Base-by-base conservation (phyloP, 2,329 filamentous ascomycete species). In the Curvularia verruculosa region DNA sequence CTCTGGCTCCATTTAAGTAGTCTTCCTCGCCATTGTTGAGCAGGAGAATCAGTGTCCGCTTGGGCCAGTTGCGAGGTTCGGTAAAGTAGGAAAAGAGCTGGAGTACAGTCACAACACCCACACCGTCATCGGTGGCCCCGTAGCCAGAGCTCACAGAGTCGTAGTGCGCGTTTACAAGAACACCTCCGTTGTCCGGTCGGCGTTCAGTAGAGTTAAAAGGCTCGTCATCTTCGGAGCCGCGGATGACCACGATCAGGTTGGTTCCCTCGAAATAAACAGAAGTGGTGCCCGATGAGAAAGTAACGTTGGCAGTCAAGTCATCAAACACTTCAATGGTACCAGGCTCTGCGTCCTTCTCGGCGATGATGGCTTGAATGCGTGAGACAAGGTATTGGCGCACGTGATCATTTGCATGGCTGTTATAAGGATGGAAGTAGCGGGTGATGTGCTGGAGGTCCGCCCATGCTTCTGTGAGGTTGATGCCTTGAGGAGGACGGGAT, bases 11-110 rank as follows among this genome's bases (percentile, higher is more conserved):
- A 63, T 96, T 91, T 10, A 98, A 81, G 34, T 88, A 95, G 69
- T 98, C 94, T 74, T 99, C 95, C 72, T 99, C 95, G 34, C 90
- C 94, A 70, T 98, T 97, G 81, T 99, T 99, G 72, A 98, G 84
- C 26, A 98, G 83, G 9, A 92, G 83, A 13, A 98, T 85, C 41
- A 99, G 84, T 1, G 93, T 94, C 65, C 89, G 86, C 69, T 87
- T 88, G 1, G 93, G 93, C 70, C 87, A 87, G 62, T 90, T 86
- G 0, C 85, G 79, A 2, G 84, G 84, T 19, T 74, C 69, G 1
- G 91, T 92, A 73, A 96, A 97, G 77, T 96, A 91, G 60, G 88
- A 90, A 59, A 98, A 83, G 47, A 98, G 80, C 74, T 97, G 92
- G 46, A 98, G 82, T 40, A 94, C 81, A 0, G 89, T 89, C n/a